Base-by-base conservation (phyloP, 768 basidiomycete genomes). In the Holtermanniella nyarrowii region DNA sequence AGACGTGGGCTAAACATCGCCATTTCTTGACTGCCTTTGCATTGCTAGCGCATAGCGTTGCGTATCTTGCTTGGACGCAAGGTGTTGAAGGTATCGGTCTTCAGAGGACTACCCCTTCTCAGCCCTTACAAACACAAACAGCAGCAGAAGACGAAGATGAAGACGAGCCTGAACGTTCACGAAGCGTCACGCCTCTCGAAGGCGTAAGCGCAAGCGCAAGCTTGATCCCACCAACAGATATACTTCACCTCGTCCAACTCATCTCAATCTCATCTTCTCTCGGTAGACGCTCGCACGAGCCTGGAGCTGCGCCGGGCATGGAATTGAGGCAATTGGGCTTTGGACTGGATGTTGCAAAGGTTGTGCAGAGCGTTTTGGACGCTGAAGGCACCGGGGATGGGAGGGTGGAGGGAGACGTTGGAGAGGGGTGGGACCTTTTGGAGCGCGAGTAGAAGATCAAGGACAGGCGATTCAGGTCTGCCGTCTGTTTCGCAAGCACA, bases 31-130 rank as follows among this genome's bases (percentile, higher is more conserved):
- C 54, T 11, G 47, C 62, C 7, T 64, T 58, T 26, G 62, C 54
- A 2, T 43, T 67, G 16, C 50, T 67, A 0, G 45, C 59, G 0
- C 60, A 60, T 39, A 64, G 62, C 5, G 50, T 67, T 2, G 56
- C 65, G 1, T 67, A 67, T 40, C 49, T 67, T 3, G 65, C 65
- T 5, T 67, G 57, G 58, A 58, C 50, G 1, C 62, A 64, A 47
- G 63, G 63, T 11, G 65, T 62, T 7, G 40, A 54, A 22, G 57
- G 57, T 16, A 58, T 65, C n/a, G 62, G 62, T 7, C 46, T 63
- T 12, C 42, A 42, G 23, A 44, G 41, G 16, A 7, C 31, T 7
- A 7, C 31, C 10, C 7, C 31, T 7, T 37, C 31, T 7, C 7
- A 7, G 10, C 31, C 10, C 7, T 41, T 45, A 37, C 56, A 31